Evolutionary conservation across 2,329 filamentous ascomycete genomes (phyloP).

Genomic region (Fusarium sarcochroum): DNA sequence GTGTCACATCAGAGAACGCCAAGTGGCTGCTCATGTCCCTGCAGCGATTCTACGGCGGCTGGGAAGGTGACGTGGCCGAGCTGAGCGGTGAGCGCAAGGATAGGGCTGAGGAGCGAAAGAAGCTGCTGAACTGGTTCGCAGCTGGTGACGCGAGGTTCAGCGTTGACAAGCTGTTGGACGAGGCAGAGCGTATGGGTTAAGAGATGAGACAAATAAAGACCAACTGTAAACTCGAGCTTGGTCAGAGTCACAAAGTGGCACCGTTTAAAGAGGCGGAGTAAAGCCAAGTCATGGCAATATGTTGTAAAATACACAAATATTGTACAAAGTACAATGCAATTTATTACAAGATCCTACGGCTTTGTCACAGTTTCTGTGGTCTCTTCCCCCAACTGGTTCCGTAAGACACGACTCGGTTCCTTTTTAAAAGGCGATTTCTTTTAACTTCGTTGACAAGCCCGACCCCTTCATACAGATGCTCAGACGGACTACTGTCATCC

Average conservation of each 20-base stretch:
- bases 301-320: constrained; percentile 33
- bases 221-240: not conserved
- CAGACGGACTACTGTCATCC: too few relatives aligned
- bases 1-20: constrained; percentile 85
- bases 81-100: constrained; percentile 61
- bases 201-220: not conserved
- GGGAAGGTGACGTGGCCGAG: constrained; percentile 62
- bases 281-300: constrained; percentile 6
- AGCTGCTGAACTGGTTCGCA: constrained; percentile 85
- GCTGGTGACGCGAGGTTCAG: constrained; percentile 83
- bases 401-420: too few relatives aligned
- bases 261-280: constrained; percentile 4
- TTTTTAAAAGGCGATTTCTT: not conserved
- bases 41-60: constrained; percentile 90
- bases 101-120: constrained; percentile 73
- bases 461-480: too few relatives aligned
- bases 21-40: constrained; percentile 92
- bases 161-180: constrained; percentile 87
- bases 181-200: constrained; percentile 83
- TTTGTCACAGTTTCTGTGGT: constrained; percentile 47
- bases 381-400: too few relatives aligned
- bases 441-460: constrained; percentile 15
- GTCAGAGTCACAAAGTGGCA: not conserved
- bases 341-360: constrained; percentile 48
- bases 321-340: constrained; percentile 19